Evolutionary conservation across 768 basidiomycete species (phyloP).

Genomic region (Coprinopsis sp.): DNA sequence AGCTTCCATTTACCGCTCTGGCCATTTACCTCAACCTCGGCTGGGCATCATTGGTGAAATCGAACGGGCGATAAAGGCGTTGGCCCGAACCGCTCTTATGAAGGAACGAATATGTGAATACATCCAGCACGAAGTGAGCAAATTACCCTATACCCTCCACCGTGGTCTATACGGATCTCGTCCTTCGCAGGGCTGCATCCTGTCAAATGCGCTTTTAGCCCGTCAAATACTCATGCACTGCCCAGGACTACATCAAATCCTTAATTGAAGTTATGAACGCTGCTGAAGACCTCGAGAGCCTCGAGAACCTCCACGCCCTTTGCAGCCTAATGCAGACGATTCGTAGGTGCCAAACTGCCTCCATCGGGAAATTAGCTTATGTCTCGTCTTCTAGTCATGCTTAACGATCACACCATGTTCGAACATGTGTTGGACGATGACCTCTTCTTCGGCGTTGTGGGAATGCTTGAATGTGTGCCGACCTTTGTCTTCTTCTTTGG

Average conservation of each 20-base stretch:
- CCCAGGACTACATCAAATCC: constrained; percentile 81
- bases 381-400: constrained; percentile 56
- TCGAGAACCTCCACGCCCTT: constrained; percentile 86
- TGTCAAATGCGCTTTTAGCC: background rate
- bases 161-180: constrained; percentile 6
- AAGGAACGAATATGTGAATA: constrained; percentile 89
- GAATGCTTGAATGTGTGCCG: constrained; percentile 91
- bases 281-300: constrained; percentile 90
- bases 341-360: constrained; percentile 39
- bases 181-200: constrained; percentile 7
- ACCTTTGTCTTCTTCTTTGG: constrained; percentile 9
- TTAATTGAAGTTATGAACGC: constrained; percentile 80
- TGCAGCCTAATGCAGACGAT: constrained; percentile 94
- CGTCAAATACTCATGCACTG: constrained; percentile 2
- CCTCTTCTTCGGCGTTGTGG: constrained; percentile 86
- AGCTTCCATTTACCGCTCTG: constrained; percentile 61
- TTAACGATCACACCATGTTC: constrained; percentile 92
- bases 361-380: background rate
- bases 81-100: constrained; percentile 65
- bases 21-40: constrained; percentile 70
- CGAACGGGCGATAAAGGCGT: constrained; percentile 70
- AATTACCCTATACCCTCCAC: background rate
- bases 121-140: constrained; percentile 75
- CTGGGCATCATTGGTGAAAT: constrained; percentile 77
- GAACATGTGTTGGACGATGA: constrained; percentile 94